Evolutionary conservation across 352 stramenopile genomes (phyloP).

Genomic region (Phytophthora hybrid): DNA sequence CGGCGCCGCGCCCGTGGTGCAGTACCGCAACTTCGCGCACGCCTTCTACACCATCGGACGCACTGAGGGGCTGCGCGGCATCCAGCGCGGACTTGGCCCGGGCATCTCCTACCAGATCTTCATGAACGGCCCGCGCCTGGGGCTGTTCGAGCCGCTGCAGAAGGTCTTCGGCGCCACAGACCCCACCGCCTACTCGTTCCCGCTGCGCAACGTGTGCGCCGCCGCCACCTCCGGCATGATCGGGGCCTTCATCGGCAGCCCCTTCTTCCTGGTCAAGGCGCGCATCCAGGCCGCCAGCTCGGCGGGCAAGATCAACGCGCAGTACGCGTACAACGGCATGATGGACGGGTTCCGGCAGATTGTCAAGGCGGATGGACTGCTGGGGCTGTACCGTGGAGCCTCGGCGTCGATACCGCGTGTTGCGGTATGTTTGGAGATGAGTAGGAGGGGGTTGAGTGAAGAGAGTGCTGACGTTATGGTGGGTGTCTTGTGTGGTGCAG

Average conservation of each 20-base stretch:
- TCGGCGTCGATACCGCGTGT: conserved; percentile 81
- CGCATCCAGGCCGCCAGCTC: conserved; percentile 86
- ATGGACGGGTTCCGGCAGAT: conserved; percentile 86
- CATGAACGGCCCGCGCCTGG: conserved; percentile 84
- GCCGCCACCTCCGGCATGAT: conserved; percentile 82
- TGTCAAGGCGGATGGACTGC: conserved; percentile 70
- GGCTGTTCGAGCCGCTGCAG: conserved; percentile 84
- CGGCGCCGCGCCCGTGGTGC: conserved; percentile 49
- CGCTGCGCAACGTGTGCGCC: conserved; percentile 78
- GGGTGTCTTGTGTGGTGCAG: conserved; percentile 37
- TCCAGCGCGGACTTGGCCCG: conserved; percentile 80
- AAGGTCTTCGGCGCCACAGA: conserved; percentile 84
- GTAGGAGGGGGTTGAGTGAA: not conserved
- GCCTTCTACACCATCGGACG: conserved; percentile 85
- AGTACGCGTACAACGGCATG: conserved; percentile 88
- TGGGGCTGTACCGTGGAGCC: conserved; percentile 78
- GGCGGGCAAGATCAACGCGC: conserved; percentile 75
- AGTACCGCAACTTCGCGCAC: conserved; percentile 88
- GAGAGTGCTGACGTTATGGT: conserved; percentile 6
- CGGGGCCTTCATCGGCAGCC: conserved; percentile 78
- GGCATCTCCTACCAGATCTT: conserved; percentile 87
- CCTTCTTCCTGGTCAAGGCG: conserved; percentile 89
- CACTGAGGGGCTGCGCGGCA: conserved; percentile 78
- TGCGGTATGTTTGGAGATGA: conserved; percentile 49
- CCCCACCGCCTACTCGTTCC: conserved; percentile 74